These are phyloP conservation scores for Polysphondylium violaceum DNA, from an alignment of 78 protist species.

Conservation along the genomic window DNA sequence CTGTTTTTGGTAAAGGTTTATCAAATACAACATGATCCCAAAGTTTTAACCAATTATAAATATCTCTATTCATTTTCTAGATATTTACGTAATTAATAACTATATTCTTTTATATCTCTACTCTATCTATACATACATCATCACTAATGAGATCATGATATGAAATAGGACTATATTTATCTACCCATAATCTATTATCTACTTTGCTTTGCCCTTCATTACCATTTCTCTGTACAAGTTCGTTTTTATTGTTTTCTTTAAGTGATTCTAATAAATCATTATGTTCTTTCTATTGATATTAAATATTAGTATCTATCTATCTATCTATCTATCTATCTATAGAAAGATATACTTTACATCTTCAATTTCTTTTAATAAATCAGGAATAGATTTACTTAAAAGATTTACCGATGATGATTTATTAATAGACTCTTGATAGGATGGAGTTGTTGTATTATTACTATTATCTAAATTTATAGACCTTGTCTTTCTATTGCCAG, in stretches of 20 bases:
- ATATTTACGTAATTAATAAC: background rate
- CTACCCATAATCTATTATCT: slow-evolving; percentile 73
- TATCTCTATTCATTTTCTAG: slow-evolving; percentile 53
- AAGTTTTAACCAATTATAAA: slow-evolving; percentile 39
- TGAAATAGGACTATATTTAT: slow-evolving; percentile 67
- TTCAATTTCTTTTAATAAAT: background rate
- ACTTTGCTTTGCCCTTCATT: background rate
- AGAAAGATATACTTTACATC: too few relatives aligned
- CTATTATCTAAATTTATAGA: too few relatives aligned
- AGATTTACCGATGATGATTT: background rate
- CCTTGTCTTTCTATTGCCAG: background rate
- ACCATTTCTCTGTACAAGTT: background rate
- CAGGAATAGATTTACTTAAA: background rate
- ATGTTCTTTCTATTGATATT: too few relatives aligned
- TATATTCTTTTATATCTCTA: background rate
- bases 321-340: too few relatives aligned
- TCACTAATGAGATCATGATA: slow-evolving; percentile 65
- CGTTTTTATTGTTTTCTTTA: background rate
- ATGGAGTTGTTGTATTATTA: background rate
- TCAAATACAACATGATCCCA: slow-evolving; percentile 67
- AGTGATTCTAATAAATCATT: too few relatives aligned
- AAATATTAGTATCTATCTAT: background rate
- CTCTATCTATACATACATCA: slow-evolving; percentile 4
- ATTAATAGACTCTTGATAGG: background rate
- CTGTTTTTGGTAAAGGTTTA: slow-evolving; percentile 11